Conservation (phyloP, 1,139 yeast species). For the Diutina scorzettiae region DNA sequence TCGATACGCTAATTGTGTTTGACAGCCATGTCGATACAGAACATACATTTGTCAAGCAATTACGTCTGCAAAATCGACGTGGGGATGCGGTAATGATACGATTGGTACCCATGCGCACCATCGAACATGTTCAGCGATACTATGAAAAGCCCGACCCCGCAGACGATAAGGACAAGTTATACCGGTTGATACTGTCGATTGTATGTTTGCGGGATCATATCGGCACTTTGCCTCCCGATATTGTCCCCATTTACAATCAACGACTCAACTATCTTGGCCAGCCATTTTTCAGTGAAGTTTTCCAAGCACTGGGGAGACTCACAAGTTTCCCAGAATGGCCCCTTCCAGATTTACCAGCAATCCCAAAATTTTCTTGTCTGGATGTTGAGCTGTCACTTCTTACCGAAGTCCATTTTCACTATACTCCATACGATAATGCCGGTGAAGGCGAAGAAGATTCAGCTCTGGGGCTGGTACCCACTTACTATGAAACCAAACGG, state of each 20-base stretch:
- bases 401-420: conserved; percentile 63
- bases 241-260: conserved; percentile 64
- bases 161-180: conserved; percentile 36
- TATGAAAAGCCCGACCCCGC: conserved; percentile 12
- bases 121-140: conserved; percentile 57
- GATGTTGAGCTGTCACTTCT: conserved; percentile 74
- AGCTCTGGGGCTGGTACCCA: conserved; percentile 7
- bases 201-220: conserved; percentile 75
- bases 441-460: conserved; percentile 6
- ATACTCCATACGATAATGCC: conserved; percentile 40
- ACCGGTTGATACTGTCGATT: conserved; percentile 65
- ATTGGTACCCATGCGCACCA: conserved; percentile 64
- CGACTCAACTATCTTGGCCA: conserved; percentile 48
- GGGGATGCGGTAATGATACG: conserved; percentile 46
- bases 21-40: conserved; percentile 54
- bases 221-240: conserved; percentile 75
- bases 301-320: conserved; percentile 9
- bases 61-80: conserved; percentile 22
- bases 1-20: conserved; percentile 56
- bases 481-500: conserved; percentile 55
- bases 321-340: conserved; percentile 48
- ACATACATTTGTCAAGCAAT: conserved; percentile 16
- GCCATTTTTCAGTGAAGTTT: conserved; percentile 40
- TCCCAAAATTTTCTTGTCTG: conserved; percentile 48
- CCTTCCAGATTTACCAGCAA: conserved; percentile 57